Base-by-base conservation (phyloP, 345 rosid genomes). In the Corchorus olitorius region DNA sequence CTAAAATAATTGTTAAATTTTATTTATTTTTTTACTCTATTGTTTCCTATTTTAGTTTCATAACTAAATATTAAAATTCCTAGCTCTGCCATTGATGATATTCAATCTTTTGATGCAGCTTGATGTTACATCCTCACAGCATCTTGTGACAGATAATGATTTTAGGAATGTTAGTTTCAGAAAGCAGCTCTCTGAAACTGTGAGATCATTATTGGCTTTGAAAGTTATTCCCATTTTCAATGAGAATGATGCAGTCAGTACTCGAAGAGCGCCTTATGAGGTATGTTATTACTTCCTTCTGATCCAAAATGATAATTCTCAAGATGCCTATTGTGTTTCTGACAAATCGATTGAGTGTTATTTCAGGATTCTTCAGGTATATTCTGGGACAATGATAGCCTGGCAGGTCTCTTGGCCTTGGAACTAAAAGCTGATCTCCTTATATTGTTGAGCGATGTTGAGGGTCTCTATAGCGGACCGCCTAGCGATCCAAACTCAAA, bases 311-410 rank as follows among this genome's bases (percentile, higher is more conserved):
- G 16, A 22, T 8, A 16, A 70, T 46, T 19, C 61, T 72, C n/a
- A 11, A 60, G 50, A 50, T 70, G 74, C 45, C 58, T 17, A 19
- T 70, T 70, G 49, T 43, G 55, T 49, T 74, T 49, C 43, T 19
- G 33, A 46, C 58, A 53, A 50, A 34, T 35, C 49, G 66, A 48
- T 34, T 63, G 67, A 7, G 27, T 34, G 16, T 34, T 74, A 4
- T 78, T 82, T 81, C 93, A 91, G 95, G 95, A 91, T 85, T 85
- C 91, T 43, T 91, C 91, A 48, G 95, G 95, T 61, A 91, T 91
- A 78, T 91, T 91, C 74, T 91, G 95, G 95, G 95, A 91, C 75
- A 91, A 91, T 79, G 95, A 91, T 74, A 91, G 95, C 80, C 84
- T 91, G 76, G 91, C 95, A 22, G 93, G 87, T 65, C 77, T 91